Percentiles rank a stretch among this genome's conserved stretches.
Conservation (phyloP, 2,329 filamentous ascomycete species). For the Raffaelea albimanens region DNA sequence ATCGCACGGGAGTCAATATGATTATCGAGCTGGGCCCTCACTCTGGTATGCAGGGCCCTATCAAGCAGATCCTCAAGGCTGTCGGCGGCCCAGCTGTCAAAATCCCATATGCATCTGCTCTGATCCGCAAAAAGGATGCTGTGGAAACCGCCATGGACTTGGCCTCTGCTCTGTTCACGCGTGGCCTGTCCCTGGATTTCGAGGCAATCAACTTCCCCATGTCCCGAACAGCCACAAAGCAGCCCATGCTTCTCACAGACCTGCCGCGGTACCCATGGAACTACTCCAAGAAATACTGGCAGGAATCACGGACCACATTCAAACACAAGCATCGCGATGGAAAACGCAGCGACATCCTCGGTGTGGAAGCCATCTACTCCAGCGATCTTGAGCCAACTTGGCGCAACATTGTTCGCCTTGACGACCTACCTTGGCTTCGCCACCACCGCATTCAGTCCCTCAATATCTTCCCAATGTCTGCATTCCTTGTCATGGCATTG, state of each 20-base stretch:
- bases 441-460: slow-evolving; percentile 17
- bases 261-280: slow-evolving; percentile 14
- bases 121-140: slow-evolving; percentile 2
- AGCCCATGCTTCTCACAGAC: slow-evolving; percentile 21
- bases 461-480: slow-evolving; percentile 13
- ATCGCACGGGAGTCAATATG: slow-evolving; percentile 26
- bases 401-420: slow-evolving; percentile 10
- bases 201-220: slow-evolving; percentile 35
- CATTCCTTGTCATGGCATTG: slow-evolving; percentile 12
- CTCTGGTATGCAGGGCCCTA: slow-evolving; percentile 14
- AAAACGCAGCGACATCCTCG: slow-evolving; percentile 12
- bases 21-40: slow-evolving; percentile 20
- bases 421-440: slow-evolving; percentile 14
- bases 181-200: slow-evolving; percentile 33
- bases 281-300: slow-evolving; percentile 11
- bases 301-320: slow-evolving; percentile 4
- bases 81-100: background rate
- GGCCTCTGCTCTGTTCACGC: slow-evolving; percentile 33
- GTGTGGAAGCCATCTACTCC: slow-evolving; percentile 8
- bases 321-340: slow-evolving; percentile 2
- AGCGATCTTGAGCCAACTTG: slow-evolving; percentile 7
- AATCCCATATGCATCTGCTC: background rate
- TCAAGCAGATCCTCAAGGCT: slow-evolving; percentile 15
- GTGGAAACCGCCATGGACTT: slow-evolving; percentile 19
- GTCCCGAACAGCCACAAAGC: slow-evolving; percentile 2